Percentiles rank a stretch among this genome's conserved stretches.
These are phyloP conservation scores for Elaeis guineensis DNA, from an alignment of 176 grass and related monocot genomes.

Conservation along the genomic window DNA sequence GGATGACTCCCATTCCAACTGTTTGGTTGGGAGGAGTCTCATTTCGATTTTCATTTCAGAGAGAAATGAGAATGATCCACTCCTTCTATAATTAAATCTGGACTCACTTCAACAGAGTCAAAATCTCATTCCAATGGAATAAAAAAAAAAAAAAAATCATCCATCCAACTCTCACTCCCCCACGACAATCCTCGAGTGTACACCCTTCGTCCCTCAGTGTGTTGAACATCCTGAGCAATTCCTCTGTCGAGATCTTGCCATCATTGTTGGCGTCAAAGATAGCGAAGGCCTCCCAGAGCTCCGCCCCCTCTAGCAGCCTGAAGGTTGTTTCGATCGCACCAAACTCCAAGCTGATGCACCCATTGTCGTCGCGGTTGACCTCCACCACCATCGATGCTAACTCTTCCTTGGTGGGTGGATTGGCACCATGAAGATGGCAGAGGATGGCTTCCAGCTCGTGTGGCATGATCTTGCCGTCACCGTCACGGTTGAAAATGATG, in stretches of 20 bases:
- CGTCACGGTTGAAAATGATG: conserved; percentile 8
- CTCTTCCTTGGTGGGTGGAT: conserved; percentile 52
- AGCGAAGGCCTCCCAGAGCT: conserved; percentile 13
- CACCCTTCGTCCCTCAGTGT: conserved; percentile 6
- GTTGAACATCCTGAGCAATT: conserved; percentile 5
- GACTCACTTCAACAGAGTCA: too few relatives aligned
- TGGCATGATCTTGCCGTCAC: conserved; percentile 44
- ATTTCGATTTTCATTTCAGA: too few relatives aligned
- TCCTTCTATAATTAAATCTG: too few relatives aligned
- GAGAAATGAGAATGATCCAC: too few relatives aligned
- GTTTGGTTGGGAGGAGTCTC: too few relatives aligned
- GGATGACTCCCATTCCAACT: too few relatives aligned
- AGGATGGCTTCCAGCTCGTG: conserved; percentile 74
- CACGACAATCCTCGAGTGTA: background rate
- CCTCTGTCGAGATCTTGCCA: conserved; percentile 17
- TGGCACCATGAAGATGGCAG: conserved; percentile 38
- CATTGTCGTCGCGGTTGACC: conserved; percentile 39
- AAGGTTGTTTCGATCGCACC: conserved; percentile 5
- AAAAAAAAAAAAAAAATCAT: too few relatives aligned
- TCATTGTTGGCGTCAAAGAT: conserved; percentile 18
- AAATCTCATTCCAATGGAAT: too few relatives aligned
- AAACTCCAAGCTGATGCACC: conserved; percentile 27
- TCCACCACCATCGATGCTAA: conserved; percentile 47
- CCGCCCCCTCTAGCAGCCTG: background rate
- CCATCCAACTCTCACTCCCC: too few relatives aligned